These are phyloP conservation scores for Sclerotinia nivalis DNA, from an alignment of 2,329 filamentous ascomycete genomes.

Conservation along the genomic window DNA sequence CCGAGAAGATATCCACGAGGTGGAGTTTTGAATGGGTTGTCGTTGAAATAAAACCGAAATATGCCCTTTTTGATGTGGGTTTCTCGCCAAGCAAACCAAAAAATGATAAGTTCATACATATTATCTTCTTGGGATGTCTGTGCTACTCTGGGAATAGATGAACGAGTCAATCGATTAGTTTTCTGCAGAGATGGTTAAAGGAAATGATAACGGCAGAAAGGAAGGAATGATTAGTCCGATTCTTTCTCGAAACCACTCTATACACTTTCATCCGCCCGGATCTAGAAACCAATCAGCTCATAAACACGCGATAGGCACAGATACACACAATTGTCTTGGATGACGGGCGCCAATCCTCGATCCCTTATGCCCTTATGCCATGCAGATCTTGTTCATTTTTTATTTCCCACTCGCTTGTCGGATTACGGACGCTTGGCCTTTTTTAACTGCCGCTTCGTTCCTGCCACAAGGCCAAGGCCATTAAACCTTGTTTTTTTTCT, in stretches of 20 bases:
- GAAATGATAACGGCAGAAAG: not conserved
- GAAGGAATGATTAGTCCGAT: not conserved
- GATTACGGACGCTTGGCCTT: not conserved
- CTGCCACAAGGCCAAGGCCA: not conserved
- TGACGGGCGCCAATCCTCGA: conserved; percentile 4
- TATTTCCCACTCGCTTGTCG: not conserved
- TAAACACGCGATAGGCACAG: not conserved
- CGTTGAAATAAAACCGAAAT: conserved; percentile 20
- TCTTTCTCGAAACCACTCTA: not conserved
- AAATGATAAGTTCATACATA: not conserved
- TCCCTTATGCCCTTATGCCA: not conserved
- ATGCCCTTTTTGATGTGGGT: conserved; percentile 17
- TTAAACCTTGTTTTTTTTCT: not conserved
- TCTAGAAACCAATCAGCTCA: not conserved
- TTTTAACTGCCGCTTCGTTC: conserved; percentile 11
- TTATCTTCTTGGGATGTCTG: not conserved
- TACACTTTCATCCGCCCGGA: not conserved
- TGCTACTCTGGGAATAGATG: conserved; percentile 13
- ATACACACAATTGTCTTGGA: not conserved
- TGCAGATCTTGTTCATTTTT: not conserved
- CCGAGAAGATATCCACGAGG: conserved; percentile 18
- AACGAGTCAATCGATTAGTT: not conserved
- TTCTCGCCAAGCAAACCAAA: conserved; percentile 1
- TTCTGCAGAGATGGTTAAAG: not conserved
- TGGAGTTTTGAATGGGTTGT: conserved; percentile 13